phyloP scores from a whole-genome alignment of 2,329 filamentous ascomycete species.

The Ploettnerulaceae sp. region DNA sequence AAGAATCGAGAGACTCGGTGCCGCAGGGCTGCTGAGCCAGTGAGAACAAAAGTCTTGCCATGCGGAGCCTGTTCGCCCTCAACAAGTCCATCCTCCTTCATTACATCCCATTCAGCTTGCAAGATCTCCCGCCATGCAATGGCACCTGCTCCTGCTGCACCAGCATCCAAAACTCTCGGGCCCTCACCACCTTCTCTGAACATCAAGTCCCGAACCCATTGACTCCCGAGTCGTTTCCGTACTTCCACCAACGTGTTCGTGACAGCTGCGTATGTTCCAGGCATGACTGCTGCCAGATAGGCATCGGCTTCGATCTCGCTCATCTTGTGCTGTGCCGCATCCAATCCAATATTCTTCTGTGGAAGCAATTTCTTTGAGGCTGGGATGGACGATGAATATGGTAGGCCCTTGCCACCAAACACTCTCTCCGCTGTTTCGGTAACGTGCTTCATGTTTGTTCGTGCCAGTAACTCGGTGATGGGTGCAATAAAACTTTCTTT shows the following conservation, averaged over 20 bases:
- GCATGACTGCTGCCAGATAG: constrained; percentile 64
- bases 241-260: constrained; percentile 68
- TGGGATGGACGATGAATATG: constrained; percentile 70
- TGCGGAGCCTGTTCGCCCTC: constrained; percentile 48
- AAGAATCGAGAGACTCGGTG: constrained; percentile 71
- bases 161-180: constrained; percentile 67
- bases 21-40: constrained; percentile 69
- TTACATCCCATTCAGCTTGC: constrained; percentile 72
- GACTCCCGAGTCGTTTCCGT: constrained; percentile 63
- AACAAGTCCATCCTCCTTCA: constrained; percentile 48
- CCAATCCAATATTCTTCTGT: constrained; percentile 61
- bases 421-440: constrained; percentile 63
- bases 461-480: constrained; percentile 61
- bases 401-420: constrained; percentile 74
- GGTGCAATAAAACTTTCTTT: constrained; percentile 64
- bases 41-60: constrained; percentile 76
- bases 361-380: constrained; percentile 47
- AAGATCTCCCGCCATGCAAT: constrained; percentile 75
- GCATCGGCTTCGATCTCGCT: constrained; percentile 70
- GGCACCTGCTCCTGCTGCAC: constrained; percentile 67
- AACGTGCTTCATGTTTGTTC: constrained; percentile 70
- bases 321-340: constrained; percentile 62
- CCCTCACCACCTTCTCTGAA: constrained; percentile 49
- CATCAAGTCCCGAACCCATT: constrained; percentile 64
- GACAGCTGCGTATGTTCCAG: constrained; percentile 64